phyloP scores from a whole-genome alignment of 202 grass and related monocot genomes.

The Panicum virgatum region DNA sequence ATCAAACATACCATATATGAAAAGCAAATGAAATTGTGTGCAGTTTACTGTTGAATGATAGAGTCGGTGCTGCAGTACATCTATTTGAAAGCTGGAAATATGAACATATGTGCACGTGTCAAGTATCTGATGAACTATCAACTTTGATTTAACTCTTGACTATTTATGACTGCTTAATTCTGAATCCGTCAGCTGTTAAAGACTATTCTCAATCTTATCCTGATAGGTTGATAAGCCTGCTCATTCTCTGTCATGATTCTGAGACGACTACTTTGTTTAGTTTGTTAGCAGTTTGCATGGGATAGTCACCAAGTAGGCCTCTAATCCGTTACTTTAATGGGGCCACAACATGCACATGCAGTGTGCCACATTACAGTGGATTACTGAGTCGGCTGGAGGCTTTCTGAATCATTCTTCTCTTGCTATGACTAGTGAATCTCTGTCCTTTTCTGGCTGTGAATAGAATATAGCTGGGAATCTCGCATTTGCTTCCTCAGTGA shows the following conservation, averaged over 20 bases:
- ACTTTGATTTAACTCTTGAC: constrained; percentile 18
- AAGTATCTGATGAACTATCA: constrained; percentile 26
- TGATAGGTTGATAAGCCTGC: constrained; percentile 16
- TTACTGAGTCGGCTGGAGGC: constrained; percentile 22
- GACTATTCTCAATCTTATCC: constrained; percentile 17
- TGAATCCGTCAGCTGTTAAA: constrained; percentile 29
- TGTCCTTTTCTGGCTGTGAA: constrained; percentile 25
- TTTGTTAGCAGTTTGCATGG: constrained; percentile 33
- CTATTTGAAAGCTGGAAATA: constrained; percentile 21
- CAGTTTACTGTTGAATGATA: constrained; percentile 36
- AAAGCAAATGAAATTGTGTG: constrained; percentile 13
- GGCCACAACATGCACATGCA: constrained; percentile 50
- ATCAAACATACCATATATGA: constrained; percentile 10
- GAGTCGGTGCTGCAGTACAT: background rate
- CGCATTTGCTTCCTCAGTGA: constrained; percentile 38
- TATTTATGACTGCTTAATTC: constrained; percentile 28
- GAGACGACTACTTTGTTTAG: constrained; percentile 6
- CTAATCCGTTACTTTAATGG: constrained; percentile 38
- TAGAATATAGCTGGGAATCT: constrained; percentile 35
- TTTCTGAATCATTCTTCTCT: constrained; percentile 29
- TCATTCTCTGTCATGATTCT: constrained; percentile 28
- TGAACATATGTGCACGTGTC: constrained; percentile 19
- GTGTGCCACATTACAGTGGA: constrained; percentile 34
- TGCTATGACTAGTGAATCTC: constrained; percentile 43
- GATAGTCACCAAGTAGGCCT: constrained; percentile 19